Evolutionary conservation across 2,329 filamentous ascomycete genomes (phyloP).

Genomic region (Hymenoscyphus scutula): DNA sequence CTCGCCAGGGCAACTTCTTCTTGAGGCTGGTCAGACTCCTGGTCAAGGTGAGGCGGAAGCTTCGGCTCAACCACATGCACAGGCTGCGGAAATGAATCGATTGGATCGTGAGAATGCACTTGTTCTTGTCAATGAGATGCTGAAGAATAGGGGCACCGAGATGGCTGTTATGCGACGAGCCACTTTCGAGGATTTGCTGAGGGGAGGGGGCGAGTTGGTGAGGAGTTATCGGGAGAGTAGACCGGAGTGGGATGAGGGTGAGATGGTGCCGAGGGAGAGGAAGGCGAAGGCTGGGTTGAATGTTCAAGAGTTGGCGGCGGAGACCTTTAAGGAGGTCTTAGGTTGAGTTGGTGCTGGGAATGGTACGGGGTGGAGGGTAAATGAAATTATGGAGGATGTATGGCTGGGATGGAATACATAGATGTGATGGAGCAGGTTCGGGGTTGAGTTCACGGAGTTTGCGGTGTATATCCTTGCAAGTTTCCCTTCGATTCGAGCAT

Average conservation of each 20-base stretch:
- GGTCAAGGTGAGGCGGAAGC: neutral
- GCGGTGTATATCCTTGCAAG: too few species aligned
- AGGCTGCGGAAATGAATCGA: constrained; percentile 44
- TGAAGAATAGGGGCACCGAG: constrained; percentile 44
- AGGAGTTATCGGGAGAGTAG: constrained; percentile 26
- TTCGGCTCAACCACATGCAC: constrained; percentile 22
- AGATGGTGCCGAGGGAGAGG: constrained; percentile 12
- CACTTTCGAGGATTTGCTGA: constrained; percentile 49
- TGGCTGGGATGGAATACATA: neutral
- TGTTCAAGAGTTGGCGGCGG: constrained; percentile 19
- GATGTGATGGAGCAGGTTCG: too few species aligned
- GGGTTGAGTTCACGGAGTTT: too few species aligned
- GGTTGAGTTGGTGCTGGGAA: neutral
- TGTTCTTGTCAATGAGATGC: constrained; percentile 55
- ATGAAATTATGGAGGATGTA: neutral
- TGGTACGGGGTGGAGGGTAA: neutral
- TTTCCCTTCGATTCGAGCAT: too few species aligned
- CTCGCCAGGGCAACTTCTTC: constrained; percentile 3
- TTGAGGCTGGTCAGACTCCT: constrained; percentile 18
- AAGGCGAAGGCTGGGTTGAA: constrained; percentile 15
- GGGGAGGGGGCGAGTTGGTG: constrained; percentile 44
- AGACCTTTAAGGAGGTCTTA: constrained; percentile 20
- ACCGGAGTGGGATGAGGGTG: neutral
- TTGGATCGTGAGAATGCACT: constrained; percentile 61
- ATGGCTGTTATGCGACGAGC: constrained; percentile 41